phyloP scores from a whole-genome alignment of 1,139 yeast species.

The Arxiozyma slooffiae region DNA sequence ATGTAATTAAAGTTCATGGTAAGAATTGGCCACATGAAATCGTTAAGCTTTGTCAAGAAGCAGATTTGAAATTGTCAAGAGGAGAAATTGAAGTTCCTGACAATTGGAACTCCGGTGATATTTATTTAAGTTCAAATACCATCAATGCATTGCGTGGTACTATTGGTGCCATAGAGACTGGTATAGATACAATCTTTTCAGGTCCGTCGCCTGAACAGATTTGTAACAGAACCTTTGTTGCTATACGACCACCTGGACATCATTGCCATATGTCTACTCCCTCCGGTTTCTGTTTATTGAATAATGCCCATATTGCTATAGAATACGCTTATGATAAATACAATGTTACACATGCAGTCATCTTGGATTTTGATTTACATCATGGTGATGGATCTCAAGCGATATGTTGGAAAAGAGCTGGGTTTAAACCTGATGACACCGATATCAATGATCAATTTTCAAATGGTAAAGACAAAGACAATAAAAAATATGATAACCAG shows the following conservation, averaged over 20 bases:
- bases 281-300: constrained; percentile 77
- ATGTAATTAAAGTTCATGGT: constrained; percentile 71
- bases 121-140: constrained; percentile 60
- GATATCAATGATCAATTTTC: not conserved
- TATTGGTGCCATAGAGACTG: constrained; percentile 67
- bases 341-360: constrained; percentile 70
- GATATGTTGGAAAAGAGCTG: constrained; percentile 71
- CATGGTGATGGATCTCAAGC: constrained; percentile 94
- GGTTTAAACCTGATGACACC: constrained; percentile 31
- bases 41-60: constrained; percentile 48
- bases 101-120: constrained; percentile 79
- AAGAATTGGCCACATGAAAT: constrained; percentile 58
- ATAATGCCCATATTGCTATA: constrained; percentile 73
- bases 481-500: not conserved
- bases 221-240: constrained; percentile 55
- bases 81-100: constrained; percentile 67
- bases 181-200: constrained; percentile 48
- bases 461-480: not conserved
- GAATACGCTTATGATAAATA: constrained; percentile 64
- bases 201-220: constrained; percentile 27
- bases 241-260: constrained; percentile 80
- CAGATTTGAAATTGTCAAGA: constrained; percentile 45
- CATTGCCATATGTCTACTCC: constrained; percentile 82
- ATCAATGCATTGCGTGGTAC: constrained; percentile 70
- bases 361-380: constrained; percentile 74